phyloP scores from a whole-genome alignment of 495 filamentous ascomycete species.

The Lophiostoma macrostomum region DNA sequence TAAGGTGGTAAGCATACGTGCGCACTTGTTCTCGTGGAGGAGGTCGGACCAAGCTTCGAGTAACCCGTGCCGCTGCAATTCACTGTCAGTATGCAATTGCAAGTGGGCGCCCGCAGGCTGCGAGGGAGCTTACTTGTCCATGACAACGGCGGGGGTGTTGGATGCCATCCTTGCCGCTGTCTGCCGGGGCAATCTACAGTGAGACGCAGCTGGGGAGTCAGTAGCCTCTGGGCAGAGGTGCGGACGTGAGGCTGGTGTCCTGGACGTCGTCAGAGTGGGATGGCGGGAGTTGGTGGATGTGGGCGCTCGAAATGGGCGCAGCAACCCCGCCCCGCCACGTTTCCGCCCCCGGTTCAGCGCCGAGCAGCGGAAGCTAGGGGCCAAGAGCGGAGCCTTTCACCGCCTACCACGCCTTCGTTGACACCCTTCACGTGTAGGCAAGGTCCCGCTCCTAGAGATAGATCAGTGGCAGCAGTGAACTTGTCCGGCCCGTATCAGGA shows the following conservation, averaged over 20 bases:
- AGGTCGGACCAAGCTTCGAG: slow-evolving; percentile 80
- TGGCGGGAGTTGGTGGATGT: slow-evolving; percentile 5
- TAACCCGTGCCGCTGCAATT: slow-evolving; percentile 87
- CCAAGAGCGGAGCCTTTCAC: neutral
- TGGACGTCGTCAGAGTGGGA: slow-evolving; percentile 27
- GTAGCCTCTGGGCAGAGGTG: slow-evolving; percentile 15
- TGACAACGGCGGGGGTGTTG: slow-evolving; percentile 99
- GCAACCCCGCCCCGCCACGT: slow-evolving; percentile 11
- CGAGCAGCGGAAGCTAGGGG: neutral
- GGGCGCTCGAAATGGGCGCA: slow-evolving; percentile 10
- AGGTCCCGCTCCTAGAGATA: too few relatives aligned
- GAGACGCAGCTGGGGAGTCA: slow-evolving; percentile 33
- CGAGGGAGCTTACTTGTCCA: slow-evolving; percentile 88
- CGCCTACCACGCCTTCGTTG: neutral
- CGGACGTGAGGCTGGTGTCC: slow-evolving; percentile 12
- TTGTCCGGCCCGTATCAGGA: neutral
- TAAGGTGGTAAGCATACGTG: slow-evolving; percentile 6
- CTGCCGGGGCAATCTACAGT: slow-evolving; percentile 18
- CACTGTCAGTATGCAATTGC: slow-evolving; percentile 27
- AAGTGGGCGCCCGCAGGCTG: slow-evolving; percentile 8
- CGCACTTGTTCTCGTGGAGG: slow-evolving; percentile 33
- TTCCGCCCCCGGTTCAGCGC: neutral
- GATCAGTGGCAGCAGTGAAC: too few relatives aligned
- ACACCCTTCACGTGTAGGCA: too few relatives aligned
- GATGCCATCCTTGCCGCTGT: slow-evolving; percentile 67